Percentiles rank a stretch among this genome's conserved stretches.
Conservation (phyloP, 441 rosid species). For the Omphalea diandra region DNA sequence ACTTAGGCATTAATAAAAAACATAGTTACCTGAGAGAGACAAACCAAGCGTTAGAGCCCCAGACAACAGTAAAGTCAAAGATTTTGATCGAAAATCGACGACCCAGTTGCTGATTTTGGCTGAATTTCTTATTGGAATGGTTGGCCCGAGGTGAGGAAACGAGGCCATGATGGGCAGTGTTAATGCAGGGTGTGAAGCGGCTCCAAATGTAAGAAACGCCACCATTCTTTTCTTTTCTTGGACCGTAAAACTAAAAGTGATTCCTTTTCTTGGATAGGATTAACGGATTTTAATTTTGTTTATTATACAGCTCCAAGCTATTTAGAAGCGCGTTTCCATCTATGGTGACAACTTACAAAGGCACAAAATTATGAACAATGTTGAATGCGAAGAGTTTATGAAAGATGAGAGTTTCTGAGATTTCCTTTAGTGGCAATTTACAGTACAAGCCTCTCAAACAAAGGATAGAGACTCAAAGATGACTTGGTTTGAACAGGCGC, state of each 20-base stretch:
- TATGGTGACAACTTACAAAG: background rate
- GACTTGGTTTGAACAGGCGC: too few relatives aligned
- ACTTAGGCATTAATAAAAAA: background rate
- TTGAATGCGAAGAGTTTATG: background rate
- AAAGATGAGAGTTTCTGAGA: background rate
- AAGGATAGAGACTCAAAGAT: too few relatives aligned
- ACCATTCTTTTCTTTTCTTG: slow-evolving; percentile 31
- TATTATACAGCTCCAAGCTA: background rate
- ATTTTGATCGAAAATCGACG: slow-evolving; percentile 44
- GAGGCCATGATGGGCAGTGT: slow-evolving; percentile 26
- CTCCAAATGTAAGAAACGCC: slow-evolving; percentile 30
- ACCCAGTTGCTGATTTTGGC: slow-evolving; percentile 34
- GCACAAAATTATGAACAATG: background rate
- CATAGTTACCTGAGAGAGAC: slow-evolving; percentile 53
- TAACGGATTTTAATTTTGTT: background rate
- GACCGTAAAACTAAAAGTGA: slow-evolving; percentile 22
- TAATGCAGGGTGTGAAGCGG: slow-evolving; percentile 22
- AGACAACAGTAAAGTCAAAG: slow-evolving; percentile 53
- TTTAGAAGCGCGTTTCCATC: background rate
- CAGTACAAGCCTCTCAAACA: too few relatives aligned
- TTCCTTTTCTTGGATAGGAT: slow-evolving; percentile 25
- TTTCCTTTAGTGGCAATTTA: background rate
- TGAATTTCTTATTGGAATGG: slow-evolving; percentile 19
- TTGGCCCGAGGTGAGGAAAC: slow-evolving; percentile 28
- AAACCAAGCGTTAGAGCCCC: slow-evolving; percentile 69